Base-by-base conservation (phyloP, 768 basidiomycete genomes). In the Rhizopogon rudus region DNA sequence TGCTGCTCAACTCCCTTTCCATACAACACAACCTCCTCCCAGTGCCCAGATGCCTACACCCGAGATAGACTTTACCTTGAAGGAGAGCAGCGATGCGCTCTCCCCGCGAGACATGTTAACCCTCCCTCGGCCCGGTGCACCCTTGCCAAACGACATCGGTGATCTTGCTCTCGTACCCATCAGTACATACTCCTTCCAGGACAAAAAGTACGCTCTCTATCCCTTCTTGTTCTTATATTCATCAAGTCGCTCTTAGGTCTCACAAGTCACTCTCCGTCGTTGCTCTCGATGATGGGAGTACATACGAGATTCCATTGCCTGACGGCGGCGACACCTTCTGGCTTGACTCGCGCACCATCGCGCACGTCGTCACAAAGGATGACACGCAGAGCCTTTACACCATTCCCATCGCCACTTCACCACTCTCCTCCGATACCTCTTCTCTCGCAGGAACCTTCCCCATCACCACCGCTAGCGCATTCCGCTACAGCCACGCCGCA, bases 261-360 rank as follows among this genome's bases (percentile, higher is more conserved):
- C 75, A 80, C 69, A 91, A 87, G 64, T 83, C 81, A 9, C 75
- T 91, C 53, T 78, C 78, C 60, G 69, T 93, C 52, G 75, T 81
- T 13, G 75, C 86, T 29, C 72, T 91, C 53, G 80, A 81, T 52
- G 76, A 80, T 10, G 67, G 71, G 16, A 66, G 75, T 53, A 77
- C 83, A 1, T 65, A 85, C 40, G 74, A 84, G 57, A 75, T 88
- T 53, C 75, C 83, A 14, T 77, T 91, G 39, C 72, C 79, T 22
- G 81, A 82, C 46, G 87, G 82, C 8, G 90, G 89, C 20, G 84
- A 89, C 44, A 78, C 79, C 2, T 92, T 93, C 72, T 93, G 91
- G 91, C 76, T 93, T 12, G 80, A 84, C 50, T 71, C 77, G 2
- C 77, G 81, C 43, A 88, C 86, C n/a, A 67, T 93, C 56, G 89